Evolutionary conservation across 2,329 filamentous ascomycete species (phyloP).

Genomic region (Bretziella fagacearum): DNA sequence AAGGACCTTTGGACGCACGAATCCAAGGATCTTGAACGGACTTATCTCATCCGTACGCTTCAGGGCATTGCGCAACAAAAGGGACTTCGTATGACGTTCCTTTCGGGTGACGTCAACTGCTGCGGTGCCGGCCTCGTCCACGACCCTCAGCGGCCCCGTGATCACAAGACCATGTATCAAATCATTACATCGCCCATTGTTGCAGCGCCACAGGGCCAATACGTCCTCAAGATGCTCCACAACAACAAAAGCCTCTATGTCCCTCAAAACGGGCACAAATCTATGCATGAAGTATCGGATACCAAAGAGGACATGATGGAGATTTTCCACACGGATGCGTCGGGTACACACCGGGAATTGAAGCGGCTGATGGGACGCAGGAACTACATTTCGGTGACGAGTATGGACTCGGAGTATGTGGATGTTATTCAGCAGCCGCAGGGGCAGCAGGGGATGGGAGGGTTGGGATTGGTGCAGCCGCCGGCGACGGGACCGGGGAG

Average conservation of each 20-base stretch:
- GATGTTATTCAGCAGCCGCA: constrained; percentile 17
- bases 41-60: constrained; percentile 86
- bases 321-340: constrained; percentile 89
- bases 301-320: constrained; percentile 99
- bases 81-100: constrained; percentile 88
- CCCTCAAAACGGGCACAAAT: constrained; percentile 67
- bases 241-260: constrained; percentile 85
- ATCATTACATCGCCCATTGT: constrained; percentile 87
- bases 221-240: constrained; percentile 89
- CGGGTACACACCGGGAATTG: constrained; percentile 63
- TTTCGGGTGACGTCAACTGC: constrained; percentile 82
- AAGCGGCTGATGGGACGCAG: constrained; percentile 85
- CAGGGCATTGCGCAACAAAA: constrained; percentile 94
- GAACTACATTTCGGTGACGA: constrained; percentile 88
- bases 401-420: constrained; percentile 74
- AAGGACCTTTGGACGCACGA: constrained; percentile 98
- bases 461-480: constrained; percentile 12
- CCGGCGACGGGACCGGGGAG: constrained; percentile 29
- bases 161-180: constrained; percentile 99
- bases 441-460: constrained; percentile 5
- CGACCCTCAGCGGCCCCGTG: constrained; percentile 74
- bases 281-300: constrained; percentile 59
- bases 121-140: constrained; percentile 88
- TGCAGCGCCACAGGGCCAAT: constrained; percentile 66
- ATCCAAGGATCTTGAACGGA: constrained; percentile 89